A percentile compares a stretch with the other conserved stretches of the same genome.
Evolutionary conservation across 1,284 basidiomycete species (phyloP).

Genomic region (Boletus holoroseus): DNA sequence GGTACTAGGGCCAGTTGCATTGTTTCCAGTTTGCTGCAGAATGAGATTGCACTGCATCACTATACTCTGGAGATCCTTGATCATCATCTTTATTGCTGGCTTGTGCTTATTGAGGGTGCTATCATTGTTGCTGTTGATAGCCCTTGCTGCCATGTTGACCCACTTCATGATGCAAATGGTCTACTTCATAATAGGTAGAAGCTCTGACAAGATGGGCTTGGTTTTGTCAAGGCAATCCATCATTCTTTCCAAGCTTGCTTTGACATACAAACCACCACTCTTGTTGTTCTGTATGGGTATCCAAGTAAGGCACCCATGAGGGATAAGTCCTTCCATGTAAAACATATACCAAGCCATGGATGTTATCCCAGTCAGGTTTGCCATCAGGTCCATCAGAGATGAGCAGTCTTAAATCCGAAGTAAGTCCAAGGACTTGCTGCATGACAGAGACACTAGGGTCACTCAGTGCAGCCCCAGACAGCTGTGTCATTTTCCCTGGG

Average conservation of each 20-base stretch:
- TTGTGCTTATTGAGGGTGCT: slow-evolving; percentile 5
- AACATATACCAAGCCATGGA: slow-evolving; percentile 11
- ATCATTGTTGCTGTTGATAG: slow-evolving; percentile 8
- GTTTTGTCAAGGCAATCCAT: slow-evolving; percentile 9
- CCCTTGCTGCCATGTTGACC: slow-evolving; percentile 7
- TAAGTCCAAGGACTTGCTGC: slow-evolving; percentile 9
- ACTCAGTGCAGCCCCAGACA: slow-evolving; percentile 14
- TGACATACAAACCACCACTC: slow-evolving; percentile 18
- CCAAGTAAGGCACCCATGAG: not conserved
- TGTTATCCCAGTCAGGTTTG: slow-evolving; percentile 19
- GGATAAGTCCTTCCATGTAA: not conserved
- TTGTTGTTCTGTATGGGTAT: slow-evolving; percentile 4
- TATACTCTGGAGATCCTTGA: slow-evolving; percentile 9
- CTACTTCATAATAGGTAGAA: slow-evolving; percentile 12
- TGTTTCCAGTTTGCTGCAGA: slow-evolving; percentile 17
- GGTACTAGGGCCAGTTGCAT: slow-evolving; percentile 20
- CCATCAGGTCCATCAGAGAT: slow-evolving; percentile 15
- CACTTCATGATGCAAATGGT: slow-evolving; percentile 1
- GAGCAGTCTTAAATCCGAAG: slow-evolving; percentile 9
- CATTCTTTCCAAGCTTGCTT: slow-evolving; percentile 13
- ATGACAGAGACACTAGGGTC: slow-evolving; percentile 11
- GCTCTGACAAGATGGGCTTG: slow-evolving; percentile 16
- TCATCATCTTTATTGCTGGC: slow-evolving; percentile 13
- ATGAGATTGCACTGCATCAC: slow-evolving; percentile 22
- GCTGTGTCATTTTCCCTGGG: slow-evolving; percentile 9